phyloP scores from a whole-genome alignment of 371 early-diverging fungal species.

The Mortierella sp. region DNA sequence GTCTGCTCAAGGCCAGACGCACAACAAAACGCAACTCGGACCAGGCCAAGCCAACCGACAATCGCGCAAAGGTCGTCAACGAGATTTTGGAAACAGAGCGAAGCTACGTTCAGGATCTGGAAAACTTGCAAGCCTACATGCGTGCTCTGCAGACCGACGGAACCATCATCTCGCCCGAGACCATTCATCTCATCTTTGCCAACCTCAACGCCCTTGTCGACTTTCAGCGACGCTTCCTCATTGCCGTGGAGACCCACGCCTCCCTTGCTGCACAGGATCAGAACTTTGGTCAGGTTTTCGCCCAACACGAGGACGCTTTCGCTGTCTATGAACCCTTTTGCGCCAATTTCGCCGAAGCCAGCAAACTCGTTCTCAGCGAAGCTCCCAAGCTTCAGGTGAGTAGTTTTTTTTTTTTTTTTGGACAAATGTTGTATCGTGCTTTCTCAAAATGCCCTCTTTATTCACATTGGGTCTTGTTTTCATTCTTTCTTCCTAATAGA shows the following conservation, averaged over 20 bases:
- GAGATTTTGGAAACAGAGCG: conserved; percentile 96
- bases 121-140: conserved; percentile 84
- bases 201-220: conserved; percentile 93
- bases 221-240: conserved; percentile 94
- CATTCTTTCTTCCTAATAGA: conserved; percentile 30
- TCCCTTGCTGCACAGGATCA: conserved; percentile 82
- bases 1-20: conserved; percentile 65
- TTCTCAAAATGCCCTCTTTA: too few species aligned
- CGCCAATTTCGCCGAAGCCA: conserved; percentile 88
- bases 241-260: conserved; percentile 89
- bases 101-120: conserved; percentile 91
- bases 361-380: conserved; percentile 62
- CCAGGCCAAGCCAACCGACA: conserved; percentile 76
- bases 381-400: conserved; percentile 60
- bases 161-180: conserved; percentile 67
- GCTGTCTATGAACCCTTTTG: conserved; percentile 94
- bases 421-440: too few species aligned
- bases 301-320: conserved; percentile 87
- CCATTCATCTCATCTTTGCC: conserved; percentile 85
- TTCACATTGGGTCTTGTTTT: background rate
- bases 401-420: background rate
- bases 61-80: conserved; percentile 85
- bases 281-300: conserved; percentile 84
- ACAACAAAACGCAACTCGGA: conserved; percentile 64
- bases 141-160: conserved; percentile 61